Conservation (phyloP, 2,329 filamentous ascomycete genomes). For the Colletotrichum acutatum region DNA sequence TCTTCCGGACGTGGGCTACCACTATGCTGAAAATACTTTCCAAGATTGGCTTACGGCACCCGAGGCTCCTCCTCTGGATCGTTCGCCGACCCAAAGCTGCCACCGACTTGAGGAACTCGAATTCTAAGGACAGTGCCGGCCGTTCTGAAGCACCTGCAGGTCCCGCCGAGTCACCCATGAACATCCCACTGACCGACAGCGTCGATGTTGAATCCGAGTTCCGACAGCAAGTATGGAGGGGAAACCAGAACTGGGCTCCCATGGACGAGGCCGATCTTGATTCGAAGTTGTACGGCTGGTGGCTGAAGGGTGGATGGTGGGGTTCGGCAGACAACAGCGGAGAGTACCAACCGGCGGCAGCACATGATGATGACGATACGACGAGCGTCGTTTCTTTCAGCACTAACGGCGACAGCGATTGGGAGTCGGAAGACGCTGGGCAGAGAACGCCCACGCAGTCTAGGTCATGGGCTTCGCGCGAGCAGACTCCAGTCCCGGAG, state of each 20-base stretch:
- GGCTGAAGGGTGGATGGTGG: constrained; percentile 86
- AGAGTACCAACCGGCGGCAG: constrained; percentile 72
- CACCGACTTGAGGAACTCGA: constrained; percentile 31
- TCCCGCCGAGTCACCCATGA: constrained; percentile 47
- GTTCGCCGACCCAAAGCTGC: constrained; percentile 51
- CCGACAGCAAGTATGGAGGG: constrained; percentile 66
- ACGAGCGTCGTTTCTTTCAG: constrained; percentile 80
- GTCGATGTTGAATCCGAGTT: constrained; percentile 87
- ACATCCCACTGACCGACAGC: constrained; percentile 68
- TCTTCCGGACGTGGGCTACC: constrained; percentile 68
- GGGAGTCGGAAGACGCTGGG: constrained; percentile 60
- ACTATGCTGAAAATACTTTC: constrained; percentile 64
- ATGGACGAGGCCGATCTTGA: constrained; percentile 76
- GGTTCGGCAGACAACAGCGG: constrained; percentile 84
- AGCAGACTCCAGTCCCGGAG: constrained; percentile 70
- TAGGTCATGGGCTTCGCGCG: constrained; percentile 51
- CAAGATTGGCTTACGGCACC: constrained; percentile 69
- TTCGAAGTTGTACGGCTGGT: constrained; percentile 83
- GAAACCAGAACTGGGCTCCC: constrained; percentile 46
- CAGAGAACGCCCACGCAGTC: constrained; percentile 80
- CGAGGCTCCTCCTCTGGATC: constrained; percentile 70
- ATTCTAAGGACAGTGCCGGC: constrained; percentile 1
- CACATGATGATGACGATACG: constrained; percentile 73
- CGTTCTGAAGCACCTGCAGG: background rate
- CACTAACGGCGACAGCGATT: constrained; percentile 57